Evolutionary conservation across 352 stramenopile genomes (phyloP).

Genomic region (Plasmopara halstedii): DNA sequence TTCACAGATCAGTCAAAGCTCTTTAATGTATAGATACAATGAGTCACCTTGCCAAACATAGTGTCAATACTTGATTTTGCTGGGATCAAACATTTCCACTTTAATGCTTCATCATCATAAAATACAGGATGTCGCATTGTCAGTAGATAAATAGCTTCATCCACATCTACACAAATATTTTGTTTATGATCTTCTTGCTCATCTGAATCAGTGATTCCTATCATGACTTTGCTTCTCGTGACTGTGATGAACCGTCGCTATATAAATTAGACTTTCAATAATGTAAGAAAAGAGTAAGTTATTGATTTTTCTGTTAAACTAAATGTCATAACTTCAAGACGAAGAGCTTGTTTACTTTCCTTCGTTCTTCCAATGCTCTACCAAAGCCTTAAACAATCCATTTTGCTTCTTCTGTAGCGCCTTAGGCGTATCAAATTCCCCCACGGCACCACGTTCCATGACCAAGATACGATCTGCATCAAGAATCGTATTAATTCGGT

Average conservation of each 20-base stretch:
- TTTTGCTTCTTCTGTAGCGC: conserved; percentile 56
- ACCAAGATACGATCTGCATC: conserved; percentile 94
- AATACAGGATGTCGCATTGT: conserved; percentile 41
- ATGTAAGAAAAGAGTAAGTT: no score
- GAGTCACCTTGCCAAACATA: conserved; percentile 39
- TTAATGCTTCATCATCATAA: conserved; percentile 29
- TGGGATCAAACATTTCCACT: conserved; percentile 39
- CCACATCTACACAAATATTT: conserved; percentile 28
- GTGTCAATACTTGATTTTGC: conserved; percentile 35
- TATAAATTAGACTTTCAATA: no score
- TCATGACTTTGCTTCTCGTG: no score
- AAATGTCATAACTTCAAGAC: no score
- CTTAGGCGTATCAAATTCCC: conserved; percentile 90
- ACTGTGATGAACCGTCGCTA: no score
- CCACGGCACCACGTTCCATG: conserved; percentile 89
- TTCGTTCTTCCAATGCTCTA: conserved; percentile 71
- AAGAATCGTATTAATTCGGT: conserved; percentile 96
- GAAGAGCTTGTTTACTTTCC: conserved; percentile 19
- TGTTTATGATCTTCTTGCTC: conserved; percentile 1
- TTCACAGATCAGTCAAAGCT: no score
- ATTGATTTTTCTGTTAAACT: no score
- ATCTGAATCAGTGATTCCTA: neutral
- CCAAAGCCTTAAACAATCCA: conserved; percentile 65
- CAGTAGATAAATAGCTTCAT: conserved; percentile 44
- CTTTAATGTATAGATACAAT: no score